phyloP scores from a whole-genome alignment of 2,329 filamentous ascomycete species.

The Stachybotrys echinatus region DNA sequence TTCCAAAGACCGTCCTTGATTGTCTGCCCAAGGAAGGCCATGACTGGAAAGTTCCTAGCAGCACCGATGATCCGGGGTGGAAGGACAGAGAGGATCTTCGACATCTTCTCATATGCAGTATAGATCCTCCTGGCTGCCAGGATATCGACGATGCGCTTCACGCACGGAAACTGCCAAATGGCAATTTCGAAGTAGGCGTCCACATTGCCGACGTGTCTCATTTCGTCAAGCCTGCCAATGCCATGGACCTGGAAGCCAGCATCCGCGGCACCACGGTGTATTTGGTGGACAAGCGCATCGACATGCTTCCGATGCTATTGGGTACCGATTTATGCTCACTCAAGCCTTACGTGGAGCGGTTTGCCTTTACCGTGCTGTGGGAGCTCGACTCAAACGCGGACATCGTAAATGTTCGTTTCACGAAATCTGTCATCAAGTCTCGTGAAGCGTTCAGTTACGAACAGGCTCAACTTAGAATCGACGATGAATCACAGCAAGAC shows the following conservation, averaged over 20 bases:
- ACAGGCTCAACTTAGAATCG: conserved; percentile 88
- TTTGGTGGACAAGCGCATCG: conserved; percentile 96
- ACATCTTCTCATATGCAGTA: conserved; percentile 88
- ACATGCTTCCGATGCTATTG: conserved; percentile 96
- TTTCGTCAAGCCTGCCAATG: conserved; percentile 94
- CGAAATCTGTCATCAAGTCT: conserved; percentile 96
- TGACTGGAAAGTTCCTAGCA: conserved; percentile 85
- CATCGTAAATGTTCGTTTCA: conserved; percentile 80
- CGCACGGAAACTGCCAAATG: conserved; percentile 77
- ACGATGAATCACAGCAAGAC: conserved; percentile 81
- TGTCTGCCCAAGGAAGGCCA: conserved; percentile 89
- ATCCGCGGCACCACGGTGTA: conserved; percentile 95
- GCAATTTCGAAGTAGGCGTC: conserved; percentile 92
- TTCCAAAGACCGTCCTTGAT: conserved; percentile 91
- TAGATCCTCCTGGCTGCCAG: conserved; percentile 92
- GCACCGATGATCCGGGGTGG: conserved; percentile 79
- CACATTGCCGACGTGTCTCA: conserved; percentile 99
- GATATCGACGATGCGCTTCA: conserved; percentile 98
- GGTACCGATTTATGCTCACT: conserved; percentile 95
- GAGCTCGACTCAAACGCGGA: conserved; percentile 82
- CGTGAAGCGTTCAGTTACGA: conserved; percentile 98
- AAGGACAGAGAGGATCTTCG: conserved; percentile 77
- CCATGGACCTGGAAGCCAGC: conserved; percentile 95
- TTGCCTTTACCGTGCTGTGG: conserved; percentile 82
- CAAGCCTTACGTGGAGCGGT: conserved; percentile 95